Evolutionary conservation across 805 yeast species (phyloP), one percentile per base, ranked within the genome.

Genomic region (Scheffersomyces stipitis): DNA sequence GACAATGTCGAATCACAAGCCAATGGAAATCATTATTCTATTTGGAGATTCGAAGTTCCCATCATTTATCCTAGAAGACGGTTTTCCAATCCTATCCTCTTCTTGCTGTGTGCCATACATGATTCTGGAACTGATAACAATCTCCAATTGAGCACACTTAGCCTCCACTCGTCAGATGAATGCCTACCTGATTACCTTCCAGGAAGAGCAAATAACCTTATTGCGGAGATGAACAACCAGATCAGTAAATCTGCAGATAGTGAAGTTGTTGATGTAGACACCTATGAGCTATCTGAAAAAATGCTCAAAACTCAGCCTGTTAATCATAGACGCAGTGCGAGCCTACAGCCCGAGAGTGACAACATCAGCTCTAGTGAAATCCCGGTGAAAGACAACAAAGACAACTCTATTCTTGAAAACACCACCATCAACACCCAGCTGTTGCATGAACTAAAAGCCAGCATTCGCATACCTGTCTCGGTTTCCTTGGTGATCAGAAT

Each of bases 401-500:
- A 34, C 13, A 23, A 17, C 18, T 23, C 30, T 5, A 23, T 8
- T 15, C 7, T 10, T 5, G 16, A 16, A 14, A 10, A 14, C 10
- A 5, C 18, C n/a, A 8, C 5, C 31, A 12, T n/a, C 38, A 16
- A 32, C 24, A 16, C 20, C 37, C 9, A 29, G 43, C n/a, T n/a
- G n/a, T n/a, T n/a, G n/a, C n/a, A n/a, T n/a, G 24, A 18, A 7
- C 31, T 48, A 10, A 40, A 28, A 18, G 40, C 52, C 10, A 34
- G 32, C 9, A 18, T 51, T 8, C 32, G 33, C 12, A 34, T 64
- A n/a, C 64, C 69, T 5, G 60, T 65, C 1, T 46, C 61, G 4
- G 56, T 61, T 1, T 68, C 75, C 0, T 47, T 77, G 27, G 69
- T 71, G n/a, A 58, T 77, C 4, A 62, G 69, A 35, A 53, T 77